These are phyloP conservation scores for Carex kokanica DNA, from an alignment of 176 grass and related monocot species.

Conservation along the genomic window DNA sequence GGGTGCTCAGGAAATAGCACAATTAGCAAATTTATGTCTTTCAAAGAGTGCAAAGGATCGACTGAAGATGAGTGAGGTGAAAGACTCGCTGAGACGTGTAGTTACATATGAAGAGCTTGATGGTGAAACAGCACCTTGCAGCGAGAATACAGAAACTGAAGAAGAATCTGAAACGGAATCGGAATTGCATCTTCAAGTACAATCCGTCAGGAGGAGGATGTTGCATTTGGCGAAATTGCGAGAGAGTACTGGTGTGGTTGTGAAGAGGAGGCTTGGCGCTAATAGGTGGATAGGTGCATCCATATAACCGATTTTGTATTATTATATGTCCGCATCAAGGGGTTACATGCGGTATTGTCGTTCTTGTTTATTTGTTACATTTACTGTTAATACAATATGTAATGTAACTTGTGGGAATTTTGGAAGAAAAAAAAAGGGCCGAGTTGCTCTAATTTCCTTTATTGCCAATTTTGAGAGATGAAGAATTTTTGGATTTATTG, in stretches of 20 bases:
- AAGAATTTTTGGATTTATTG: no score
- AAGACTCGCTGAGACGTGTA: slow-evolving; percentile 36
- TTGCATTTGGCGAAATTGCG: slow-evolving; percentile 50
- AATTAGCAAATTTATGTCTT: slow-evolving; percentile 47
- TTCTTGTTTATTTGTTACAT: neutral
- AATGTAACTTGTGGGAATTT: neutral
- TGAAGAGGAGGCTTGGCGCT: slow-evolving; percentile 40
- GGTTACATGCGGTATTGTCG: neutral
- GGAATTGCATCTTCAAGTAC: slow-evolving; percentile 17
- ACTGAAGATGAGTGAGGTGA: slow-evolving; percentile 50
- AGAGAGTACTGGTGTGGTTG: slow-evolving; percentile 30
- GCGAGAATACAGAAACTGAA: neutral
- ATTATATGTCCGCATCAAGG: neutral
- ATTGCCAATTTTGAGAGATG: no score
- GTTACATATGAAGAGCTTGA: slow-evolving; percentile 48
- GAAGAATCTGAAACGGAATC: neutral
- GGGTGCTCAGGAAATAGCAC: slow-evolving; percentile 39
- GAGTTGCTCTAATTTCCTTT: no score
- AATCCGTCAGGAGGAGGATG: slow-evolving; percentile 46
- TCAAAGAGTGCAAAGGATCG: slow-evolving; percentile 48
- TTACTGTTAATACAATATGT: neutral
- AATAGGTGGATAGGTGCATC: slow-evolving; percentile 30
- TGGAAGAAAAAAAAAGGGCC: no score
- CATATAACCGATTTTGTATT: neutral
- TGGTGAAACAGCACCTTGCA: slow-evolving; percentile 5